Percentiles rank a stretch among this genome's conserved stretches.
Conservation (phyloP, 169 alveolate genomes). For the Eimeria praecox region DNA sequence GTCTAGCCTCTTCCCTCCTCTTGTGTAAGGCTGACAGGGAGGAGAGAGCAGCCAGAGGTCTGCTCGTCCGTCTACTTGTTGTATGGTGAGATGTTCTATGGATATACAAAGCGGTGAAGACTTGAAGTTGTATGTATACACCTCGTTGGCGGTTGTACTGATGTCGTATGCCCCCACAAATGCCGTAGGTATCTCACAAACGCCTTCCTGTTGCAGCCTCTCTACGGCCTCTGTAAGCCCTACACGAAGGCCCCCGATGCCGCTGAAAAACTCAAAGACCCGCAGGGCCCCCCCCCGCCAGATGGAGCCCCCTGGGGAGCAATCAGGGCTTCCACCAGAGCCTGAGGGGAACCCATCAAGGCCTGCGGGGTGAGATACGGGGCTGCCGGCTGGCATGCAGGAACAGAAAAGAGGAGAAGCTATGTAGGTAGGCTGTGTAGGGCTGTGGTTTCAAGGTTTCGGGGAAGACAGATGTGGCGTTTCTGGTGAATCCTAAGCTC, state of each 20-base stretch:
- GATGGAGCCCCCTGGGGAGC: slow-evolving; percentile 21
- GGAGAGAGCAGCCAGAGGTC: slow-evolving; percentile 91
- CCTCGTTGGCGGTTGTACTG: slow-evolving; percentile 83
- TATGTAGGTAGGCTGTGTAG: not conserved
- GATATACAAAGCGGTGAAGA: slow-evolving; percentile 39
- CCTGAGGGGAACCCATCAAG: slow-evolving; percentile 8
- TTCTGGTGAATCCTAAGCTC: not conserved
- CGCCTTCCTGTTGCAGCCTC: not conserved
- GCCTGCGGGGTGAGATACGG: not conserved
- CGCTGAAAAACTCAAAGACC: slow-evolving; percentile 85
- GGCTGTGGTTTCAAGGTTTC: not conserved
- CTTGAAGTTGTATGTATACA: slow-evolving; percentile 82
- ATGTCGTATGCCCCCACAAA: slow-evolving; percentile 80
- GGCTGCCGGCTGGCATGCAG: slow-evolving; percentile 12
- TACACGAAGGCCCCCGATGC: slow-evolving; percentile 87
- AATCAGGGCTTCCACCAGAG: not conserved
- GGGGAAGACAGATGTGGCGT: not conserved
- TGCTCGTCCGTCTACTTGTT: slow-evolving; percentile 78
- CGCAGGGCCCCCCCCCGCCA: slow-evolving; percentile 47
- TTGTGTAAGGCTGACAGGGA: slow-evolving; percentile 93
- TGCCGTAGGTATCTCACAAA: not conserved
- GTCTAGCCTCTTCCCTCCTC: slow-evolving; percentile 84
- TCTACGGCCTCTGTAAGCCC: slow-evolving; percentile 81
- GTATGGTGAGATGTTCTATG: slow-evolving; percentile 64
- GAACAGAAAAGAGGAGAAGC: not conserved